Evolutionary conservation across 2,329 filamentous ascomycete species (phyloP).

Genomic region (Oidium heveae): DNA sequence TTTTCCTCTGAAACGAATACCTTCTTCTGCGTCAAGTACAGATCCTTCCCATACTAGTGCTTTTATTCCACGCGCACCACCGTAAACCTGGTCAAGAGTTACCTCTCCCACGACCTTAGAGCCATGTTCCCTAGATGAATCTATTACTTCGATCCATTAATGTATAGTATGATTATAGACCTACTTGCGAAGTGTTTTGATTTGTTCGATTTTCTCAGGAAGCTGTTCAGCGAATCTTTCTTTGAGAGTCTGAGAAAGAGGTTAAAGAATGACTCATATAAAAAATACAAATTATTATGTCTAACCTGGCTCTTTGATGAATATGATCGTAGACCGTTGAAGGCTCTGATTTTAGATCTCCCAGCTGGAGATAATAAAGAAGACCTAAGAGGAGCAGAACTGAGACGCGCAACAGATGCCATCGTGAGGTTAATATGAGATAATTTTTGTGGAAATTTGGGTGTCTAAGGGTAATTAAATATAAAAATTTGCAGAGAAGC

Average conservation of each 20-base stretch:
- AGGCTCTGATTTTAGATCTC: constrained; percentile 42
- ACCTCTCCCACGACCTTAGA: constrained; percentile 92
- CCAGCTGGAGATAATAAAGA: constrained; percentile 42
- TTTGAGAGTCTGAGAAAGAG: constrained; percentile 53
- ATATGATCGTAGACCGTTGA: constrained; percentile 72
- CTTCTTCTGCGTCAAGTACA: constrained; percentile 86
- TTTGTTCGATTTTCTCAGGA: constrained; percentile 92
- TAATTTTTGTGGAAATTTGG: no score
- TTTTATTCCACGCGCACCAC: constrained; percentile 91
- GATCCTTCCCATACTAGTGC: constrained; percentile 98
- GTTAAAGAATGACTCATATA: neutral
- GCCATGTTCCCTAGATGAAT: constrained; percentile 50
- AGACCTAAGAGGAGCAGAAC: constrained; percentile 59
- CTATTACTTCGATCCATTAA: neutral
- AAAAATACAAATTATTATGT: constrained; percentile 1
- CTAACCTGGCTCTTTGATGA: constrained; percentile 75
- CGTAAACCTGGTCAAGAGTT: constrained; percentile 97
- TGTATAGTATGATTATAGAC: constrained; percentile 11
- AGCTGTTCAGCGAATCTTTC: constrained; percentile 93
- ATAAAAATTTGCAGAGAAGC: no score
- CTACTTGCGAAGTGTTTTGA: constrained; percentile 95
- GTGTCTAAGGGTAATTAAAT: no score
- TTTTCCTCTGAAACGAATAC: constrained; percentile 90
- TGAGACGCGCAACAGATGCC: constrained; percentile 62
- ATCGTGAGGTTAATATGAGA: constrained; percentile 25